Conservation (phyloP, 495 filamentous ascomycete species). For the Penicillium paradoxum region DNA sequence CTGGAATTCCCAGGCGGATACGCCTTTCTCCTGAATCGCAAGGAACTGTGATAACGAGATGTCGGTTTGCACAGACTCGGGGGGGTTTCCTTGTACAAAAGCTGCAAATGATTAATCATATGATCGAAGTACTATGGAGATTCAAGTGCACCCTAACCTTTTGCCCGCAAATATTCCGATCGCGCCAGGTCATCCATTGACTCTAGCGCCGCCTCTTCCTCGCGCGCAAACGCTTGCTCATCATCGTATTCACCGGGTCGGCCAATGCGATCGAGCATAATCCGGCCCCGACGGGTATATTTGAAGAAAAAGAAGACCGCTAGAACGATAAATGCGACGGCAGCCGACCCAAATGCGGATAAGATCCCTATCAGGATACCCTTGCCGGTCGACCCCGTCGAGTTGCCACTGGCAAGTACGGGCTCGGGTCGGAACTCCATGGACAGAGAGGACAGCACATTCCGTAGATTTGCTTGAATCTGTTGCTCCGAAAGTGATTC, state of each 20-base stretch:
- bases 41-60: constrained; percentile 97
- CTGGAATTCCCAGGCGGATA: constrained; percentile 98
- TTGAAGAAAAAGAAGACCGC: constrained; percentile 89
- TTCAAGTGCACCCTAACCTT: constrained; percentile 57
- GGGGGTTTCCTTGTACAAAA: constrained; percentile 89
- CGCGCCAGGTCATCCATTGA: constrained; percentile 90
- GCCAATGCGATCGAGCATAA: constrained; percentile 89
- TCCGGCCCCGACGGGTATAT: constrained; percentile 83
- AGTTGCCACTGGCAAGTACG: constrained; percentile 34
- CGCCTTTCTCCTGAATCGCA: constrained; percentile 97
- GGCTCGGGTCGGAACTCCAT: constrained; percentile 21
- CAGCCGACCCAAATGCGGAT: constrained; percentile 93
- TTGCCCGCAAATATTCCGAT: constrained; percentile 87
- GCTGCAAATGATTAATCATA: constrained; percentile 46
- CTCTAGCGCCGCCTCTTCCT: constrained; percentile 93
- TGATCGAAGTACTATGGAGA: constrained; percentile 7
- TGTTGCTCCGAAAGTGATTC: constrained; percentile 23
- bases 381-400: constrained; percentile 55
- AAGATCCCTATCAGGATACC: constrained; percentile 93
- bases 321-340: constrained; percentile 74
- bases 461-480: constrained; percentile 25
- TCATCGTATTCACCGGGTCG: constrained; percentile 96
- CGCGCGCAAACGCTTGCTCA: constrained; percentile 83
- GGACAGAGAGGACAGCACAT: constrained; percentile 30
- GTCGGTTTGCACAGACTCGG: constrained; percentile 91